Base-by-base conservation (phyloP, 2,329 filamentous ascomycete species). In the Aspergillus sp. region DNA sequence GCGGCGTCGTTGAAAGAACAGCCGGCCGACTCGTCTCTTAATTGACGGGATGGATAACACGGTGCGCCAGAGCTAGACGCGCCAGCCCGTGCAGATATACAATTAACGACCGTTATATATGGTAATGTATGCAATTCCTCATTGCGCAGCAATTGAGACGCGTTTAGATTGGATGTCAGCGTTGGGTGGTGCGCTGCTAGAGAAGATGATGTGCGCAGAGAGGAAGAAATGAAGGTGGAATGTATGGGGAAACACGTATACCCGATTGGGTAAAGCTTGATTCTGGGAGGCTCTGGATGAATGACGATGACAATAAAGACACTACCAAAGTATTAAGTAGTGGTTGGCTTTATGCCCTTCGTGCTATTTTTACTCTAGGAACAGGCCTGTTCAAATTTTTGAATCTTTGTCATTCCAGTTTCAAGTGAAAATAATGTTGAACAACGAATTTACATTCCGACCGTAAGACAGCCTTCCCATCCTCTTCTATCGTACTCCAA, bases 231-330 rank as follows among this genome's bases (percentile, higher is more conserved):
- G 17, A 40, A 60, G 37, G 33, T 25, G 40, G 33, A 47, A 21
- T 44, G 21, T 44, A 50, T 50, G 44, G 35, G 35, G 44, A 52
- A 53, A 60, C 55, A 47, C 31, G 50, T 39, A 15, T 52, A 19
- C 58, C 58, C 52, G 31, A 60, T 55, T 39, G 3, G 55, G 58
- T 44, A 56, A 56, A 41, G 58, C 55, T 44, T 51, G 39, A n/a
- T n/a, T n/a, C 35, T 37, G 35, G 5, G 35, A 31, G 9, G 35
- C 35, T 37, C 35, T 37, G 8, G 27, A 31, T 31, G 8, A 31
- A 31, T 11, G 27, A 31, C 27, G 27, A 40, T 21, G 27, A 27
- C 27, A 40, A 21, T n/a, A 41, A 39, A n/a, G 23, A 11, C 19
- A 11, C 40, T 39, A 23, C 25, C 17, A 49, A 31, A 17, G 19